Evolutionary conservation across 441 rosid genomes (phyloP).

Genomic region (Lepidium campestre): DNA sequence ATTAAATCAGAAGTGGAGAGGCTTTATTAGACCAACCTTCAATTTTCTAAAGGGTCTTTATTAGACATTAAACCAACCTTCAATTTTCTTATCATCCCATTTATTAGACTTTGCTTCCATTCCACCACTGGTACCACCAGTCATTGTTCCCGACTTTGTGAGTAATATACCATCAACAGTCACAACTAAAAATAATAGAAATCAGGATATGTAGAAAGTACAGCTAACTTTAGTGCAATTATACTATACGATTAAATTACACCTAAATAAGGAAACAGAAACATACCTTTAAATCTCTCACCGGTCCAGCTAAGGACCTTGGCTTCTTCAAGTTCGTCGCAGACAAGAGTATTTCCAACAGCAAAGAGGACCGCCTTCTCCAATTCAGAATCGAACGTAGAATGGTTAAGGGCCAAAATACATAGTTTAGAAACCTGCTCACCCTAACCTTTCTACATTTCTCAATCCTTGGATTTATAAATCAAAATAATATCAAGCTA

Average conservation of each 20-base stretch:
- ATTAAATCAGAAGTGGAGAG: conserved; percentile 14
- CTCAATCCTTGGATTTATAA: conserved; percentile 1
- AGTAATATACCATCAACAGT: conserved; percentile 95
- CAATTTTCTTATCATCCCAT: conserved; percentile 98
- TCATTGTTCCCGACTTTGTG: conserved; percentile 97
- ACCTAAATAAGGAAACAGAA: conserved; percentile 5
- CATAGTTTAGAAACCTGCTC: conserved; percentile 1
- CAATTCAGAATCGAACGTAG: conserved; percentile 81
- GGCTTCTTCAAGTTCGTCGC: conserved; percentile 97
- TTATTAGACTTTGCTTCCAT: conserved; percentile 98
- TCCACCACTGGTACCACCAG: conserved; percentile 99
- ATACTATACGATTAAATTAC: conserved; percentile 3
- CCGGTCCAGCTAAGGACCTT: conserved; percentile 94
- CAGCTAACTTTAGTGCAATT: conserved; percentile 9
- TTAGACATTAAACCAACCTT: conserved; percentile 79
- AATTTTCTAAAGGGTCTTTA: too few relatives aligned
- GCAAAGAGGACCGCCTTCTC: conserved; percentile 96
- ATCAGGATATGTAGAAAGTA: conserved; percentile 16
- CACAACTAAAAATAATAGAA: conserved; percentile 57
- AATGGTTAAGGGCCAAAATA: conserved; percentile 64
- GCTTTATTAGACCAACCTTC: conserved; percentile 76
- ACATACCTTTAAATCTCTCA: conserved; percentile 86
- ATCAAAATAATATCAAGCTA: conserved; percentile 15
- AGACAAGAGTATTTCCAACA: conserved; percentile 96
- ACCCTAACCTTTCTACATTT: not conserved